Evolutionary conservation across 2,329 filamentous ascomycete genomes (phyloP), one percentile per base, ranked within the genome.

Genomic region (Parascedosporium putredinis): DNA sequence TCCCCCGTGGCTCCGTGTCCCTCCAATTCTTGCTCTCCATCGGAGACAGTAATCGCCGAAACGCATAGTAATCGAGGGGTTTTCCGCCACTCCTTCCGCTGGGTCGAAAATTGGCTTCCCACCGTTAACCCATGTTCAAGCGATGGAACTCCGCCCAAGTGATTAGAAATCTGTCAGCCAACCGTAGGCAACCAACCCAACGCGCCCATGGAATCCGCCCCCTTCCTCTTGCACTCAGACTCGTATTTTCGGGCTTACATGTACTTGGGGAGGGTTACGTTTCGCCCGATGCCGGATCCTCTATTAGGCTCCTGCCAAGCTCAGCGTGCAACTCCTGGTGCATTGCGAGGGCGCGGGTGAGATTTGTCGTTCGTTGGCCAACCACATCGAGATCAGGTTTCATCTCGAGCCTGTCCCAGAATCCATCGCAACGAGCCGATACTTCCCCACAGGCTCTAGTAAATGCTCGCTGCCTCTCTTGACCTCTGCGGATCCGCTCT

Each of bases 101-200:
- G 38, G 38, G 12, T 12, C 12, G 6, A 6, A 6, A 12, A 12
- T 12, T 31, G 27, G 12, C 27, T 12, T 31, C 27, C 12, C 27
- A 12, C 27, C 27, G 7, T 6, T 6, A 7, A 31, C 27, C 27
- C 12, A n/a, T 31, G 27, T 31, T 31, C 27, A 6, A n/a, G 6
- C 12, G 27, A 42, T 42, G 38, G 38, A 42, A 42, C 23, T 42
- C 38, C 38, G 38, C 38, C 38, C 38, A 42, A 9, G 20, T 42
- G 38, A 42, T 42, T 42, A 42, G 16, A 42, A 42, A 42, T 42
- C 38, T n/a, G n/a, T n/a, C n/a, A n/a, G n/a, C n/a, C n/a, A n/a
- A n/a, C n/a, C n/a, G n/a, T n/a, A n/a, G n/a, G n/a, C n/a, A n/a
- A n/a, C n/a, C n/a, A n/a, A n/a, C n/a, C n/a, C n/a, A n/a, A n/a